These are phyloP conservation scores for Globisporangium perplexum DNA, from an alignment of 352 stramenopile genomes.

Conservation along the genomic window DNA sequence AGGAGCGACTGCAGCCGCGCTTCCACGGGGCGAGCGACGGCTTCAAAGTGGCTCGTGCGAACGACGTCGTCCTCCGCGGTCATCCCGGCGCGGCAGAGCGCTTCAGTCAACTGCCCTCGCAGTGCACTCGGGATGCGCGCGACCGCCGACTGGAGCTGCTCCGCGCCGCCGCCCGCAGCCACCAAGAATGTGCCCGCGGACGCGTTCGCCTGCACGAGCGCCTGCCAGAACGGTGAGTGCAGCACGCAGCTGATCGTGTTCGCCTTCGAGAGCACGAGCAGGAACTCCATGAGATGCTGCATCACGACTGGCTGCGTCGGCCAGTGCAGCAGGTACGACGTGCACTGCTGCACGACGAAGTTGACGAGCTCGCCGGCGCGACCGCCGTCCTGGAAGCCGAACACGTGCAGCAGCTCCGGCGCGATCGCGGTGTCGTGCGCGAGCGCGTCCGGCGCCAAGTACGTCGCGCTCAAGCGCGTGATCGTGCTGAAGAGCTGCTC, in stretches of 20 bases:
- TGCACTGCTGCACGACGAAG: constrained; percentile 65
- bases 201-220: constrained; percentile 67
- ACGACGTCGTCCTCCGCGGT: constrained; percentile 37
- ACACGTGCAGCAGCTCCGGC: constrained; percentile 51
- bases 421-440: constrained; percentile 30
- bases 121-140: constrained; percentile 51
- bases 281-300: constrained; percentile 74
- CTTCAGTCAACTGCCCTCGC: constrained; percentile 60
- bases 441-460: constrained; percentile 49
- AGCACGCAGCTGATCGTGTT: constrained; percentile 54
- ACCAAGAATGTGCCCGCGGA: constrained; percentile 50
- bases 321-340: constrained; percentile 76
- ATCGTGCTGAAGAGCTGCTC: constrained; percentile 70
- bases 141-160: constrained; percentile 39
- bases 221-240: constrained; percentile 53
- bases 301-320: constrained; percentile 78
- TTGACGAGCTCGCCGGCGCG: constrained; percentile 51
- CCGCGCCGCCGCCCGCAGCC: constrained; percentile 10
- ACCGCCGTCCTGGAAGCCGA: constrained; percentile 52
- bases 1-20: constrained; percentile 50
- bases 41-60: constrained; percentile 45
- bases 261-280: constrained; percentile 64
- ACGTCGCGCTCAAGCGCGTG: constrained; percentile 72
- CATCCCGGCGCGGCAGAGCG: constrained; percentile 71
- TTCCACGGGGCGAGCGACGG: constrained; percentile 43